Base-by-base conservation (phyloP, 108 stramenopile species). In the Thalassiosira profunda region DNA sequence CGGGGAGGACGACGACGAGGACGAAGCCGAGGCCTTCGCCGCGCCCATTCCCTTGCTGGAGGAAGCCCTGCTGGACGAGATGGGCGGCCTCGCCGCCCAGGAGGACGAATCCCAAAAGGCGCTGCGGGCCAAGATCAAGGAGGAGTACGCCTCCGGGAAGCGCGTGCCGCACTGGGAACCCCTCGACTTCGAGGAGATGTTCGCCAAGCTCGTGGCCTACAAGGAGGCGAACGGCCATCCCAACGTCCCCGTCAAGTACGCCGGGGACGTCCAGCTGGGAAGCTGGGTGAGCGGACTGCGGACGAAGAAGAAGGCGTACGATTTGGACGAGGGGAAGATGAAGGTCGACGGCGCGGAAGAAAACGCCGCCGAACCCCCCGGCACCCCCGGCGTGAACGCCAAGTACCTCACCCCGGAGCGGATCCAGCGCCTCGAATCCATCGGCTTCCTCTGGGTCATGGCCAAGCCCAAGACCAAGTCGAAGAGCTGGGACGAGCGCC, bases 381-480 rank as follows among this genome's bases (percentile, higher is more conserved):
- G 26, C 5, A 2, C 18, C 6, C 5, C 25, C 52, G 23, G 0
- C 25, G 2, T 1, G 4, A n/a, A 23, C 0, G 1, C n/a, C n/a
- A n/a, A n/a, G n/a, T n/a, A n/a, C 0, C 41, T 91, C 17, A 88
- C 90, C 3, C 69, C 54, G 0, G 86, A 91, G 35, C 79, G 87
- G 3, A 60, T 84, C 18, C 51, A 61, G 1, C 80, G 79, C 6
- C 67, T 92, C 9, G 86, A 92, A 43, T 51, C 65, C 10, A 83
- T 92, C 29, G 88, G 86, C 1, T 92, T 92, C 61, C 70, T 84
- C 52, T 92, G 91, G 91, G 79, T 26, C 4, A 37, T n/a, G n/a
- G n/a, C n/a, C n/a, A n/a, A n/a, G n/a, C n/a, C n/a, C n/a, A n/a
- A n/a, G n/a, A n/a, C n/a, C n/a, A n/a, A n/a, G n/a, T n/a, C 6